Conservation (phyloP, 2,329 filamentous ascomycete genomes). For the Fusarium pseudocircinatum region DNA sequence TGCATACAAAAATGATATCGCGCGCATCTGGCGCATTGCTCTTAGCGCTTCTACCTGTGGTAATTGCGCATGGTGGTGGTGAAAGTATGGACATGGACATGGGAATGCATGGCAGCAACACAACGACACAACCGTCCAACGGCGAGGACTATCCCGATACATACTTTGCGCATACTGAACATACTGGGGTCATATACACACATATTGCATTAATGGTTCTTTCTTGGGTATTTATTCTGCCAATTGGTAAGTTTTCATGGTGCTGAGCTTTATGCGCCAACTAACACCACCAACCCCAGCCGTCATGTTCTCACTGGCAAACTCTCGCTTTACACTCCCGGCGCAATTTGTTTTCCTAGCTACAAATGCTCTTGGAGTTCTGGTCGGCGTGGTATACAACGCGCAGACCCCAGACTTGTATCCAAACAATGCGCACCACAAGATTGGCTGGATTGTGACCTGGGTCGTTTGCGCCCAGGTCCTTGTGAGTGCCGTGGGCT, state of each 20-base stretch:
- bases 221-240: constrained; percentile 78
- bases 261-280: background rate
- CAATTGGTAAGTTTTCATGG: constrained; percentile 67
- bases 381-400: constrained; percentile 79
- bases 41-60: constrained; percentile 29
- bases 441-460: constrained; percentile 85
- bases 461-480: constrained; percentile 77
- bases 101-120: constrained; percentile 12
- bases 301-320: constrained; percentile 85
- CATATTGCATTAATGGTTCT: constrained; percentile 77
- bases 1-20: background rate
- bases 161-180: constrained; percentile 68
- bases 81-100: constrained; percentile 5
- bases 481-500: constrained; percentile 71
- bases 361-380: constrained; percentile 70
- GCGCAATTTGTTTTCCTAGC: constrained; percentile 75
- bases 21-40: background rate
- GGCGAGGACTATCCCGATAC: constrained; percentile 55
- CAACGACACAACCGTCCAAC: constrained; percentile 37
- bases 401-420: constrained; percentile 86
- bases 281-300: constrained; percentile 57
- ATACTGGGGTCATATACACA: constrained; percentile 67
- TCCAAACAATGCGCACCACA: constrained; percentile 86
- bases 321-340: constrained; percentile 76
- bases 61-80: constrained; percentile 33